These are phyloP conservation scores for Plasmopara halstedii DNA, from an alignment of 352 stramenopile species.

Conservation along the genomic window DNA sequence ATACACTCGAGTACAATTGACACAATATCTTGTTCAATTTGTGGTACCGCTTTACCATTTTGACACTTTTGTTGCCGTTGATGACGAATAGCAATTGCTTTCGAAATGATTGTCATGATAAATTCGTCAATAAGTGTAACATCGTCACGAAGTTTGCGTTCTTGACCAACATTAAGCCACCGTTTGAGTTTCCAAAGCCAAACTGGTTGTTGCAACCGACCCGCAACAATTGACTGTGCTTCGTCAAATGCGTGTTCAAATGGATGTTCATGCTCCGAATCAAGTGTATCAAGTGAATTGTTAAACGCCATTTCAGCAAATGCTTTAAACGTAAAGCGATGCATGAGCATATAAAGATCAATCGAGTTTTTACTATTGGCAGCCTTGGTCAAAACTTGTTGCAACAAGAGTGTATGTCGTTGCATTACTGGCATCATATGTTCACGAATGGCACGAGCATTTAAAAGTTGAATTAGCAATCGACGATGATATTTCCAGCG, in stretches of 20 bases:
- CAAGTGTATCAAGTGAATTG: constrained; percentile 27
- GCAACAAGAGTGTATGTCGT: constrained; percentile 22
- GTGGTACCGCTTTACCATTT: constrained; percentile 3
- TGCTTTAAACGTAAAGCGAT: constrained; percentile 36
- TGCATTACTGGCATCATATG: constrained; percentile 35
- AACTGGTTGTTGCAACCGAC: constrained; percentile 19
- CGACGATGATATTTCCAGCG: constrained; percentile 41
- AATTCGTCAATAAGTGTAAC: constrained; percentile 27
- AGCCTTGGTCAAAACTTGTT: constrained; percentile 19
- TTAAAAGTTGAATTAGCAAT: constrained; percentile 36
- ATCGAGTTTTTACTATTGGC: constrained; percentile 13
- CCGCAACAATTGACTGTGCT: constrained; percentile 23
- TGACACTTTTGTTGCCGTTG: constrained; percentile 11
- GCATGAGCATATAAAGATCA: constrained; percentile 32
- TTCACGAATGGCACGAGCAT: constrained; percentile 26
- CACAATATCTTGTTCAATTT: constrained; percentile 17
- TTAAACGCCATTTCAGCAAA: constrained; percentile 46
- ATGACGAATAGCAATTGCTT: constrained; percentile 16
- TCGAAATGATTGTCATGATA: constrained; percentile 31
- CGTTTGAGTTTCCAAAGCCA: constrained; percentile 41
- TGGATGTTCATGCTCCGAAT: constrained; percentile 28
- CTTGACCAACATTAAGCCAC: constrained; percentile 30
- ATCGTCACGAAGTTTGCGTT: constrained; percentile 23
- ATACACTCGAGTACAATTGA: constrained; percentile 27
- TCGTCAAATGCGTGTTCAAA: constrained; percentile 34